Evolutionary conservation across 2,329 filamentous ascomycete genomes (phyloP).

Genomic region (Ascomycota sp.): DNA sequence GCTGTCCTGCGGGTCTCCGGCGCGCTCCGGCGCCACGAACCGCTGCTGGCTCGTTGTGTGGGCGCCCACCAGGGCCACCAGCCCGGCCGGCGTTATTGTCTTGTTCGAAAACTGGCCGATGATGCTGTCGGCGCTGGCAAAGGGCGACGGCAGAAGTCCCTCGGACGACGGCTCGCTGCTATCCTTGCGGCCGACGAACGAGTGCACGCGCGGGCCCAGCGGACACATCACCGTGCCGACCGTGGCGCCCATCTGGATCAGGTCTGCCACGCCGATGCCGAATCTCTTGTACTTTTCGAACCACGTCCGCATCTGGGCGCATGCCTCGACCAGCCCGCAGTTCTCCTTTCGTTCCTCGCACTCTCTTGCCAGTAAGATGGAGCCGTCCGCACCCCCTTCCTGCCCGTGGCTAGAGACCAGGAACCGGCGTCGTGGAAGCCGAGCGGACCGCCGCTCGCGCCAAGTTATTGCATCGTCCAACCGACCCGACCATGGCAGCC

Average conservation of each 20-base stretch:
- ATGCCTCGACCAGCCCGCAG: constrained; percentile 22
- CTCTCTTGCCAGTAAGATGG: constrained; percentile 15
- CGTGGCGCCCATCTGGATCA: constrained; percentile 28
- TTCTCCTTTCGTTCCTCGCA: constrained; percentile 20
- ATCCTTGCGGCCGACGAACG: constrained; percentile 28
- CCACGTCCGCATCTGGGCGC: constrained; percentile 15
- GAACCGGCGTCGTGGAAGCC: constrained; percentile 24
- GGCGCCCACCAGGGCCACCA: constrained; percentile 30
- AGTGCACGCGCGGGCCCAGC: constrained; percentile 21
- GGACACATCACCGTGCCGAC: constrained; percentile 24
- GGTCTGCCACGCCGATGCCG: constrained; percentile 26
- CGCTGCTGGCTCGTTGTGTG: constrained; percentile 28
- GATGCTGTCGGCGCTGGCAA: constrained; percentile 19
- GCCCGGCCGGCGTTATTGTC: constrained; percentile 24
- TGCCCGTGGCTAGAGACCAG: constrained; percentile 9
- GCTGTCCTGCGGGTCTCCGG: constrained; percentile 24
- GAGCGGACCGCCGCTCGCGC: constrained; percentile 21
- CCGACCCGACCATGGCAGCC: constrained; percentile 11
- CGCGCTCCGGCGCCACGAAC: constrained; percentile 17
- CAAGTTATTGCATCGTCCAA: constrained; percentile 16
- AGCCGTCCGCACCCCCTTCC: constrained; percentile 22
- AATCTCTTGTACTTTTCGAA: constrained; percentile 17
- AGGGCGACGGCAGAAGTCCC: constrained; percentile 20
- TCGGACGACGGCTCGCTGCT: constrained; percentile 15
- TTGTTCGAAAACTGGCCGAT: constrained; percentile 27